Base-by-base conservation (phyloP, 225 moss, liverwort and hornwort genomes). In the Physcomitrium patens region DNA sequence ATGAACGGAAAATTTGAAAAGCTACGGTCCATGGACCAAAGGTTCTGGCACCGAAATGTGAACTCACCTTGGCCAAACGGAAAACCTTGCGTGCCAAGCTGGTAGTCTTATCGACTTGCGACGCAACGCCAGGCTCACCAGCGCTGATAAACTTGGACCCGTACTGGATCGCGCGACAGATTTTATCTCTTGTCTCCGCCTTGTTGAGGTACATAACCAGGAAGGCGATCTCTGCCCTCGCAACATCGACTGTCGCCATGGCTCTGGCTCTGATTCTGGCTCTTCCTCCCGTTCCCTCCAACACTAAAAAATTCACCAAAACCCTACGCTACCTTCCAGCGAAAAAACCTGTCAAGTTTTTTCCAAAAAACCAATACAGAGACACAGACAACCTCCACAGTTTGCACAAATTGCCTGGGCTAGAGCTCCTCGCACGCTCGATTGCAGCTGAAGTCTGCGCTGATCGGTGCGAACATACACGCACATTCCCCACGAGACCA, bases 81-180 rank as follows among this genome's bases (percentile, higher is more conserved):
- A 99, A 99, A 27, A 99, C 93, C 84, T 99, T 99, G 12, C 97
- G 89, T 45, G 97, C 97, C 88, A 94, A 82, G 77, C 93, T 93
- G 19, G 94, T 94, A 8, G 90, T 91, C 84, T 91, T 94, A 65
- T 99, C 94, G 9, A 99, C 97, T 22, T 77, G 82, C 67, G 86
- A 74, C 0, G 97, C 97, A 10, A 90, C 89, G 54, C 97, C 97
- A 0, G 93, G 93, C 80, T 93, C 86, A 8, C 97, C 94, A 26
- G 85, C 90, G 79, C 97, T 99, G 14, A 99, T 0, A 76, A 94
- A 99, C 89, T 99, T 99, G 67, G 97, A 93, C 65, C 97, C 97
- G 60, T 99, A 99, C 83, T 99, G 94, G 60, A 99, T 99, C 57
- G 87, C 91, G 14, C 97, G 94, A 69, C 93, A 94, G 56, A 99